Conservation (phyloP, 371 early-diverging fungal genomes). For the Choanephora cucurbitarum region DNA sequence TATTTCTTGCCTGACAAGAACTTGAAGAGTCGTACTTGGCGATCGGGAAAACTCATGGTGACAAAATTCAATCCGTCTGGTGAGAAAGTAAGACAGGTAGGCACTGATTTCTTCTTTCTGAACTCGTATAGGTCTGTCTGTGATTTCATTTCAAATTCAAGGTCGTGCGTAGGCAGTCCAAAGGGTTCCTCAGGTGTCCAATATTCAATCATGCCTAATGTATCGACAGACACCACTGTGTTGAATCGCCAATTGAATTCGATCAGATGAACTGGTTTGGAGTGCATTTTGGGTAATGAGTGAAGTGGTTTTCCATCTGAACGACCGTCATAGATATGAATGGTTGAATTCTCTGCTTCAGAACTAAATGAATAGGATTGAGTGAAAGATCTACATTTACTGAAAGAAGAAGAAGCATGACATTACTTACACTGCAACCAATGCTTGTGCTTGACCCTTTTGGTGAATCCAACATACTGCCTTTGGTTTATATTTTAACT, state of each 20-base stretch:
- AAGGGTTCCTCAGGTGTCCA: constrained; percentile 80
- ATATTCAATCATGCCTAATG: constrained; percentile 89
- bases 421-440: constrained; percentile 73
- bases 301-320: constrained; percentile 66
- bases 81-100: constrained; percentile 85
- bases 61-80: constrained; percentile 82
- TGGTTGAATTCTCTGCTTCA: constrained; percentile 67
- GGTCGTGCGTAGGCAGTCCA: constrained; percentile 60
- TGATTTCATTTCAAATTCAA: constrained; percentile 82
- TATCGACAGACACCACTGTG: constrained; percentile 83
- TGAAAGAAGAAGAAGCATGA: too few species aligned
- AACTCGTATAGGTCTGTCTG: constrained; percentile 96
- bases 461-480: constrained; percentile 87
- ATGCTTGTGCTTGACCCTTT: constrained; percentile 78
- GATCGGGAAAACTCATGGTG: constrained; percentile 83
- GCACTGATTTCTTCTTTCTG: constrained; percentile 77
- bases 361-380: constrained; percentile 52
- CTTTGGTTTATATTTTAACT: constrained; percentile 74
- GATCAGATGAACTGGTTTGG: constrained; percentile 78
- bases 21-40: constrained; percentile 86
- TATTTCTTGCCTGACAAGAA: constrained; percentile 83
- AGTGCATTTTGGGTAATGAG: constrained; percentile 69
- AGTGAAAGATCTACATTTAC: too few species aligned
- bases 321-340: constrained; percentile 86
- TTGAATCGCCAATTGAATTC: constrained; percentile 76